phyloP scores from a whole-genome alignment of 2,329 filamentous ascomycete genomes.

The Teratosphaeria pseudoeucalypti region DNA sequence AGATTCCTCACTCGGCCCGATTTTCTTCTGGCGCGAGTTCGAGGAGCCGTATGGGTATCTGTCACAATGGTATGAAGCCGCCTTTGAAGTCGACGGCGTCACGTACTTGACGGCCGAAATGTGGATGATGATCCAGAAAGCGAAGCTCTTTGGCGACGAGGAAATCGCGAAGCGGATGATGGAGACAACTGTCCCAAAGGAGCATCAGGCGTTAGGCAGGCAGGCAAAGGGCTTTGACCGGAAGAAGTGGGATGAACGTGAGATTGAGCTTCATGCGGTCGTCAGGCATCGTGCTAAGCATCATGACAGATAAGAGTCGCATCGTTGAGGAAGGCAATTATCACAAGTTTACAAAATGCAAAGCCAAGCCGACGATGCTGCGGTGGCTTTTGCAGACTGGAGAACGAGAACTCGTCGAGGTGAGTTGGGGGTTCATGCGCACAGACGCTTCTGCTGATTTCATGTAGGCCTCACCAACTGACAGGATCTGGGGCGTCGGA shows the following conservation, averaged over 20 bases:
- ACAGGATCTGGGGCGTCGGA: constrained; percentile 58
- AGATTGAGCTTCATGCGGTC: constrained; percentile 1
- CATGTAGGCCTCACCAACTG: constrained; percentile 37
- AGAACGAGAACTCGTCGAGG: constrained; percentile 52
- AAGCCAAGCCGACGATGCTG: constrained; percentile 34
- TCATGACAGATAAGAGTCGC: constrained; percentile 32
- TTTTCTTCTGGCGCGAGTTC: constrained; percentile 31
- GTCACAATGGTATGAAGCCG: constrained; percentile 51
- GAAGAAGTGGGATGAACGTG: constrained; percentile 38
- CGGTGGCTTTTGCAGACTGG: constrained; percentile 47
- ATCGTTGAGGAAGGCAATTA: constrained; percentile 51
- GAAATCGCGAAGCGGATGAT: constrained; percentile 41
- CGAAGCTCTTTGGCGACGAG: constrained; percentile 32
- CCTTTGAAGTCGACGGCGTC: constrained; percentile 35
- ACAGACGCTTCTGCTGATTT: background rate
- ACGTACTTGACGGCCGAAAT: constrained; percentile 33
- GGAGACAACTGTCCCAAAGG: constrained; percentile 33
- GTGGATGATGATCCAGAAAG: constrained; percentile 42
- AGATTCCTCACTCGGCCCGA: constrained; percentile 9
- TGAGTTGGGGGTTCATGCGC: constrained; percentile 14
- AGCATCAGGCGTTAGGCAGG: constrained; percentile 47
- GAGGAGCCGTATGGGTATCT: constrained; percentile 44
- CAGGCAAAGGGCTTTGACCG: constrained; percentile 44
- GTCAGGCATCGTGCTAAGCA: background rate
- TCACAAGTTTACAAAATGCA: constrained; percentile 47